Evolutionary conservation across 2,329 filamentous ascomycete genomes (phyloP).

Genomic region (Periconia macrospinosa): DNA sequence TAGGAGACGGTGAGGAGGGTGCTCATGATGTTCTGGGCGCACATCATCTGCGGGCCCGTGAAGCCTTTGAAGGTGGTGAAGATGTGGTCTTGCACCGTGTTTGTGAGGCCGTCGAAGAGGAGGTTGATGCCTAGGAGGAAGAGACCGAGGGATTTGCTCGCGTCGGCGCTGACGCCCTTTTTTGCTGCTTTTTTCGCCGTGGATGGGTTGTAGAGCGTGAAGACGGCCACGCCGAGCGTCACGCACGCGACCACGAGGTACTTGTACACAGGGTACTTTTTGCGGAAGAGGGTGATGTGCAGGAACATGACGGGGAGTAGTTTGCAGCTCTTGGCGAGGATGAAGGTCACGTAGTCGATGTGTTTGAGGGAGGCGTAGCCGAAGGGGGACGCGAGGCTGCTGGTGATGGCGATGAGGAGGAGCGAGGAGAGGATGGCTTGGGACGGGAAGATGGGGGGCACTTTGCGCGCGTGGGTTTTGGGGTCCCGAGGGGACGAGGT

Average conservation of each 20-base stretch:
- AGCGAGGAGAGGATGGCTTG: constrained; percentile 74
- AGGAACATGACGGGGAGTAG: constrained; percentile 98
- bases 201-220: constrained; percentile 77
- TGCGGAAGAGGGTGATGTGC: constrained; percentile 88
- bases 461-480: constrained; percentile 27
- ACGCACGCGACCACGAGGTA: constrained; percentile 91
- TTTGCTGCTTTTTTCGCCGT: constrained; percentile 42
- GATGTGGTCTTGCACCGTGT: constrained; percentile 95
- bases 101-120: constrained; percentile 93
- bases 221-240: constrained; percentile 88
- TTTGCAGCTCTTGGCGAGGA: constrained; percentile 97
- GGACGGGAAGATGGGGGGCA: constrained; percentile 73
- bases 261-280: constrained; percentile 91
- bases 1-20: constrained; percentile 77
- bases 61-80: constrained; percentile 77
- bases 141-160: constrained; percentile 74
- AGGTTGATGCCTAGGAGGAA: constrained; percentile 85
- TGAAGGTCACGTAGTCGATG: constrained; percentile 97
- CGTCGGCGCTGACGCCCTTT: constrained; percentile 59
- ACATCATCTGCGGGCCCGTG: constrained; percentile 98
- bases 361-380: constrained; percentile 90
- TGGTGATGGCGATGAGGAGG: constrained; percentile 81
- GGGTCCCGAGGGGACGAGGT: constrained; percentile 59
- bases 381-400: constrained; percentile 89
- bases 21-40: constrained; percentile 88